A percentile compares a stretch with the other conserved stretches of the same genome.
Conservation (phyloP, 2,329 filamentous ascomycete genomes). For the Ophidiomyces ophidiicola region DNA sequence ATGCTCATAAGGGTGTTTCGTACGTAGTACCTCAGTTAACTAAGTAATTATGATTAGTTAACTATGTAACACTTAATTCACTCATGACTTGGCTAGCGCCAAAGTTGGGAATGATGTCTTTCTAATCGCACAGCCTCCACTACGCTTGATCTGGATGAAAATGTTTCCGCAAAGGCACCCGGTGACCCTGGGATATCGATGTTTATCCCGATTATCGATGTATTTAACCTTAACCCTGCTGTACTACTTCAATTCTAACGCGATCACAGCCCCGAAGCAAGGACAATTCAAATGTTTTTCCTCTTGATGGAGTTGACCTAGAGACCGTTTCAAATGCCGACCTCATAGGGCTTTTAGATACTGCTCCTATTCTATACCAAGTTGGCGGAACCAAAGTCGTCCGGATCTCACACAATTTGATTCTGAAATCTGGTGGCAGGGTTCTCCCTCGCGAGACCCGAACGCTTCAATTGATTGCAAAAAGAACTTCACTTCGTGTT, state of each 20-base stretch:
- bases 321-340: constrained; percentile 7
- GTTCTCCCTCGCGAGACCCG: constrained; percentile 19
- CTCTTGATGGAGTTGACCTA: constrained; percentile 10
- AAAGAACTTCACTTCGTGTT: constrained; percentile 17
- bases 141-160: constrained; percentile 4
- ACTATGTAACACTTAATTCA: constrained; percentile 15
- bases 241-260: background rate
- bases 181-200: background rate
- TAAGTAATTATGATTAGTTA: constrained; percentile 21
- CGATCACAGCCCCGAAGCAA: constrained; percentile 9
- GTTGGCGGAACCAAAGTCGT: constrained; percentile 18
- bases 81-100: no score
- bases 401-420: constrained; percentile 17
- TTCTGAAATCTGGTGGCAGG: constrained; percentile 19
- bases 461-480: constrained; percentile 17
- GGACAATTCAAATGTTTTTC: constrained; percentile 8
- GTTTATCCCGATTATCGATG: constrained; percentile 8
- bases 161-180: background rate
- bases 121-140: background rate
- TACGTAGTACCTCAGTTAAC: constrained; percentile 18
- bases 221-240: background rate
- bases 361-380: constrained; percentile 16
- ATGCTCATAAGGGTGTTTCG: constrained; percentile 21
- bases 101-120: no score
- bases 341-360: constrained; percentile 8